Evolutionary conservation across 2,329 filamentous ascomycete species (phyloP), one percentile per base, ranked within the genome.

Genomic region (Sporothrix variecibatus): DNA sequence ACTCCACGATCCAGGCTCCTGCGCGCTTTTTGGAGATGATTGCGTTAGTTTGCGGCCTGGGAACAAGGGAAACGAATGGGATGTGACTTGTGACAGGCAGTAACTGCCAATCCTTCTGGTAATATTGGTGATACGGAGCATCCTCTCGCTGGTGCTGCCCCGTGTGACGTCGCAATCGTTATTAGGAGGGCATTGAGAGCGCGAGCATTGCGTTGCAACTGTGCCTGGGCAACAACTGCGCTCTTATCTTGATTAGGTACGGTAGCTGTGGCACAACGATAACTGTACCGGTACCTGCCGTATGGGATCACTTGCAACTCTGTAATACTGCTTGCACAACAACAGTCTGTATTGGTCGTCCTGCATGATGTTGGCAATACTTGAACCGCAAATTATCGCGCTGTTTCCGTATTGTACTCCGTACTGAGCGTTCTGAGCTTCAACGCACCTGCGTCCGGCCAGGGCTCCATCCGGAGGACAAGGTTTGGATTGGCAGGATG

Each of bases 91-190:
- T 34, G 34, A 34, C 34, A 34, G 40, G 38, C 40, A 26, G 40
- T 49, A 38, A 28, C 31, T 26, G 56, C 3, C 5, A 65, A 23
- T 65, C 34, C n/a, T 46, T 46, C 40, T 12, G 20, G 40, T 20
- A 49, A n/a, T n/a, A 38, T 8, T 23, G 17, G 38, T n/a, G 46
- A 68, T 53, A 11, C 28, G 62, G 62, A 67, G 65, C n/a, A 68
- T 51, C 8, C 40, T 68, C 23, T 68, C 23, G 15, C 31, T 40
- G 46, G 28, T 8, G 46, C 26, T 40, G 69, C 51, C 46, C 69
- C 53, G 51, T 60, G 34, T 71, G 69, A 60, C 69, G 69, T 71
- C 51, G 69, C 34, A 60, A 38, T 56, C 67, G 28, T 20, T 34
- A 15, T n/a, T 68, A 43, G 43, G 40, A 68, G 26, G 28, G 43